phyloP scores from a whole-genome alignment of 345 rosid genomes.

The Lagerstroemia speciosa region DNA sequence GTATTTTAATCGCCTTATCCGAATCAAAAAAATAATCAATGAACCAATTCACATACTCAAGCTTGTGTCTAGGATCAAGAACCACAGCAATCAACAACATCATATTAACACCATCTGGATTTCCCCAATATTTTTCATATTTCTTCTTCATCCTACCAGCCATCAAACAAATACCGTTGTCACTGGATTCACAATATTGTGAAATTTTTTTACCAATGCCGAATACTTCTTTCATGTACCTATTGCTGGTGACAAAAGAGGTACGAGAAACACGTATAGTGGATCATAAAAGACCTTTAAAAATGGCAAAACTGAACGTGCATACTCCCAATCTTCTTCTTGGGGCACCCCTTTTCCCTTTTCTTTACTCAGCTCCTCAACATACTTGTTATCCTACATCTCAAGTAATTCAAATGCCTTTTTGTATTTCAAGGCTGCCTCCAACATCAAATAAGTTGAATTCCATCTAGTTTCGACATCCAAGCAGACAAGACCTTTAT shows the following conservation, averaged over 20 bases:
- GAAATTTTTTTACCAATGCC: no score
- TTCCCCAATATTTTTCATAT: no score
- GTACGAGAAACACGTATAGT: no score
- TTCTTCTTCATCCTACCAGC: no score
- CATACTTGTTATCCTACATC: background rate
- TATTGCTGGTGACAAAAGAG: no score
- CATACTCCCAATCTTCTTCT: slow-evolving; percentile 9
- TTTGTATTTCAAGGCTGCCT: slow-evolving; percentile 1
- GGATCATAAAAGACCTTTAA: background rate
- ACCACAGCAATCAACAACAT: no score
- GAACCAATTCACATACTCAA: no score
- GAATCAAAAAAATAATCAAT: background rate
- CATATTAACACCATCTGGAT: no score
- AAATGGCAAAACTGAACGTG: slow-evolving; percentile 4
- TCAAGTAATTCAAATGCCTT: slow-evolving; percentile 10
- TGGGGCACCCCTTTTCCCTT: background rate
- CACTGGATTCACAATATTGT: no score
- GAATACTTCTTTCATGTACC: no score
- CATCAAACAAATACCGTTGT: no score
- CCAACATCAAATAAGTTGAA: slow-evolving; percentile 8
- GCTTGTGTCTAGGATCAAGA: no score
- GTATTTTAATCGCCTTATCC: background rate
- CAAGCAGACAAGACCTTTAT: background rate
- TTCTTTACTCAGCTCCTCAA: background rate
- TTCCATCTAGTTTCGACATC: slow-evolving; percentile 9